A percentile compares a stretch with the other conserved stretches of the same genome.
Conservation (phyloP, 345 rosid genomes). For the Lenwebbia sp. region DNA sequence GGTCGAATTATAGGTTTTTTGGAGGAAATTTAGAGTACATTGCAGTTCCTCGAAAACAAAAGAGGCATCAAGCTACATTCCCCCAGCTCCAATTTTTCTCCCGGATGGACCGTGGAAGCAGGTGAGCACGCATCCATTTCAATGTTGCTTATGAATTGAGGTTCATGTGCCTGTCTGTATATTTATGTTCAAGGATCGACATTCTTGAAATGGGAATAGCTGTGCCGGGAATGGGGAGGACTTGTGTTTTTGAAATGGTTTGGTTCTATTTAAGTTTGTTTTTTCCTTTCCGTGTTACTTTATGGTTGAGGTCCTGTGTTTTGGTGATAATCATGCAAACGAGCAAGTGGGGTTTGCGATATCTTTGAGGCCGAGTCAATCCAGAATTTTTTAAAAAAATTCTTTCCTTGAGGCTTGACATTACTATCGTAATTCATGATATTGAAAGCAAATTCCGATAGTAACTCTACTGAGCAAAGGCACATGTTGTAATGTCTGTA, state of each 20-base stretch:
- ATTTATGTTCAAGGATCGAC: not conserved
- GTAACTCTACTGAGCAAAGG: not conserved
- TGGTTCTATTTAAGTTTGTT: not conserved
- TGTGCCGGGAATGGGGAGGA: not conserved
- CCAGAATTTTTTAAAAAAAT: not conserved
- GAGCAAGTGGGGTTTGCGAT: not conserved
- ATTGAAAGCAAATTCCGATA: not conserved
- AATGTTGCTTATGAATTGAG: not conserved
- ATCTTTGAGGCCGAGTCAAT: not conserved
- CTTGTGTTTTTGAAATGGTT: not conserved
- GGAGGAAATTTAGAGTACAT: constrained; percentile 23
- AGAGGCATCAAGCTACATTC: constrained; percentile 43
- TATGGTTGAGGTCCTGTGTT: not conserved
- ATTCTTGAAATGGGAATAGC: not conserved
- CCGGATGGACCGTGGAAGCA: constrained; percentile 84
- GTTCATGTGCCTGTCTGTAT: not conserved
- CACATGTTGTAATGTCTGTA: not conserved
- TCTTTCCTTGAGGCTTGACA: not conserved
- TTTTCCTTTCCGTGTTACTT: not conserved
- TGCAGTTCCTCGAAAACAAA: constrained; percentile 18
- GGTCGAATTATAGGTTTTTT: constrained; percentile 12
- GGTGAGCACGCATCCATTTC: constrained; percentile 15
- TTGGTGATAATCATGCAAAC: not conserved
- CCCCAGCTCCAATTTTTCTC: constrained; percentile 79
- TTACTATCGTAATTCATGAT: not conserved